Evolutionary conservation across 768 basidiomycete species (phyloP).

Genomic region (Phlebiopsis gigantea): DNA sequence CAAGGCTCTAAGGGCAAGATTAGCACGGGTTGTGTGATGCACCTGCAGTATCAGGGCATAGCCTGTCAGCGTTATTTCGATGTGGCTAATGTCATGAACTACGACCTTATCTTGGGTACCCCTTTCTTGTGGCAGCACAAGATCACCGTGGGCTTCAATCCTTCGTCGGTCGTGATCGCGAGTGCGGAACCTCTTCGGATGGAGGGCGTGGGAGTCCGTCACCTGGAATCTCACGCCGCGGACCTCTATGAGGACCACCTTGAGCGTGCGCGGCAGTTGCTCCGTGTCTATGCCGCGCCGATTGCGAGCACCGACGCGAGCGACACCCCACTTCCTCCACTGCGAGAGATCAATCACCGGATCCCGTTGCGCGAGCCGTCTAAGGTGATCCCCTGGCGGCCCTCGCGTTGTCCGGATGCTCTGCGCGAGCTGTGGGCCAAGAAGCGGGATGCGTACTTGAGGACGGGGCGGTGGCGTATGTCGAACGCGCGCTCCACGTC

Average conservation of each 20-base stretch:
- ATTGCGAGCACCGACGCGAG: conserved; percentile 8
- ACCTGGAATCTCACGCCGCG: conserved; percentile 14
- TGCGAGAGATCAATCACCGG: conserved; percentile 7
- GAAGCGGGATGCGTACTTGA: conserved; percentile 27
- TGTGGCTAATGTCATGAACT: conserved; percentile 22
- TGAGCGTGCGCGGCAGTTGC: conserved; percentile 9
- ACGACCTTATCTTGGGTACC: conserved; percentile 28
- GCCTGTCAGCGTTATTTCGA: conserved; percentile 22
- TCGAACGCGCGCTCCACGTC: conserved; percentile 22
- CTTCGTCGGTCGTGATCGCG: conserved; percentile 16
- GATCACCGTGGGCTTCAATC: conserved; percentile 19
- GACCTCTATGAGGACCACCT: conserved; percentile 14
- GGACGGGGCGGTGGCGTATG: conserved; percentile 28
- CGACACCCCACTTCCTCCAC: conserved; percentile 7
- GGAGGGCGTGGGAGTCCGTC: conserved; percentile 8
- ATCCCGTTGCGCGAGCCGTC: conserved; percentile 6
- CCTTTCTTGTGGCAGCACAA: conserved; percentile 27
- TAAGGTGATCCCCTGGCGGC: not conserved
- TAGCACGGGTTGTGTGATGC: conserved; percentile 9
- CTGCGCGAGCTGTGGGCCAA: conserved; percentile 20
- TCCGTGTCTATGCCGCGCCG: conserved; percentile 11
- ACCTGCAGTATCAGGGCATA: conserved; percentile 29
- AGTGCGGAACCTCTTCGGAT: conserved; percentile 10
- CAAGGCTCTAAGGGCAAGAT: conserved; percentile 37
- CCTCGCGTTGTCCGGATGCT: conserved; percentile 29